Conservation (phyloP, 2,329 filamentous ascomycete species). For the Claviceps sp. region DNA sequence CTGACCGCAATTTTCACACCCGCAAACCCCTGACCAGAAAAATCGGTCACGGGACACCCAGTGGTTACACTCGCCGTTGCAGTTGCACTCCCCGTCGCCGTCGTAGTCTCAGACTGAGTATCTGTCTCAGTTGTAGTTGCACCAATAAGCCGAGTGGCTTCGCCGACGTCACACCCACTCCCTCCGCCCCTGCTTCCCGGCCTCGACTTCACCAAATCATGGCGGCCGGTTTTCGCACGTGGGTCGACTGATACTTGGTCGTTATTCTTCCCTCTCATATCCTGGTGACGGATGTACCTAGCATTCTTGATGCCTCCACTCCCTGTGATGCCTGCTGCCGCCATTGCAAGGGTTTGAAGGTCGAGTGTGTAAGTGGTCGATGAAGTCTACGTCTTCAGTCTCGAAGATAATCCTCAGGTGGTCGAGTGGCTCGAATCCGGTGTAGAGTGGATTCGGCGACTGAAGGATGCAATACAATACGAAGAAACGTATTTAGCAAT, state of each 20-base stretch:
- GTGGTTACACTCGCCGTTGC: neutral
- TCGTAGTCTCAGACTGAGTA: neutral
- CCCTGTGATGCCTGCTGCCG: neutral
- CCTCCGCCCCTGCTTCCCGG: neutral
- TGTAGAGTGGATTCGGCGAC: too few species aligned
- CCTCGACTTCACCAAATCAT: neutral
- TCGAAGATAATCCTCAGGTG: too few species aligned
- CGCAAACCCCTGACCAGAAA: too few species aligned
- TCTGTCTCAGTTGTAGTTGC: neutral
- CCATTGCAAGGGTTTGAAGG: neutral
- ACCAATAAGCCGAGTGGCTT: neutral
- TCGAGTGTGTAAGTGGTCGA: too few species aligned
- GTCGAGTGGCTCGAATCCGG: too few species aligned
- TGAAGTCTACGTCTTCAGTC: too few species aligned
- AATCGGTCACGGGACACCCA: too few species aligned
- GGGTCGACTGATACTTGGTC: neutral
- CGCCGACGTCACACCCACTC: neutral
- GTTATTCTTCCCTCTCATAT: neutral
- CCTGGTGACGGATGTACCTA: neutral
- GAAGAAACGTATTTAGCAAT: too few species aligned
- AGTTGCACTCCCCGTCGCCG: neutral
- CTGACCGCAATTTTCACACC: too few species aligned
- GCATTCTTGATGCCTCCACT: too few species aligned
- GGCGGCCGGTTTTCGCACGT: neutral
- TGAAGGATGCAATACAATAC: too few species aligned